These are phyloP conservation scores for Macadamia integrifolia DNA, from an alignment of 164 flowering plant species.

Conservation along the genomic window DNA sequence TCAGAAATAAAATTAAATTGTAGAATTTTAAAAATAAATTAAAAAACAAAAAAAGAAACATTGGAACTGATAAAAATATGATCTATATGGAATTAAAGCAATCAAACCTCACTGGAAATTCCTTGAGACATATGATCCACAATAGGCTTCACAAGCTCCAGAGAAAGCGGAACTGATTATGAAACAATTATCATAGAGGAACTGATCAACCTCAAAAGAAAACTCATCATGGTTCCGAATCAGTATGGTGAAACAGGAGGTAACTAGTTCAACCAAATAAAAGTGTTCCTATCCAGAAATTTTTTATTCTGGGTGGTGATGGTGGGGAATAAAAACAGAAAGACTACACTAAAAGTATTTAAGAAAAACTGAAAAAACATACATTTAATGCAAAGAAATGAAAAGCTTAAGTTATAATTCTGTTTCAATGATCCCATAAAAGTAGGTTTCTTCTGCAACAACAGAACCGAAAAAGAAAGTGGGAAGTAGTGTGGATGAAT, in stretches of 20 bases:
- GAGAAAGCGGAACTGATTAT: slow-evolving; percentile 53
- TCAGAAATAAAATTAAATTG: slow-evolving; percentile 1
- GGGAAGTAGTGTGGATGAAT: no score
- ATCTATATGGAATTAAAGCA: neutral
- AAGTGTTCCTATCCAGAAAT: no score
- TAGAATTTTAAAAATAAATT: neutral
- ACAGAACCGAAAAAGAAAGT: no score
- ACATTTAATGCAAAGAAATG: neutral
- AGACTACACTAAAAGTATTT: neutral
- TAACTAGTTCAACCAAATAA: no score
- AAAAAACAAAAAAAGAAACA: neutral
- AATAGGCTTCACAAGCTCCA: slow-evolving; percentile 55
- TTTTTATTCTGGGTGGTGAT: no score
- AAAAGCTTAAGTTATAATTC: neutral
- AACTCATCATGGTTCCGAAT: neutral
- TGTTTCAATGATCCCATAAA: no score
- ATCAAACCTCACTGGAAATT: slow-evolving; percentile 47
- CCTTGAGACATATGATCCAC: slow-evolving; percentile 58
- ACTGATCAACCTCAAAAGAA: neutral
- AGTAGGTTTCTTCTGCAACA: no score
- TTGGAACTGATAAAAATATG: neutral
- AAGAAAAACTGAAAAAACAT: neutral
- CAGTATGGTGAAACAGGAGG: neutral
- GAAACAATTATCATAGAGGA: neutral
- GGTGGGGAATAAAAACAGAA: neutral